Conservation (phyloP, 352 stramenopile genomes). For the Globisporangium recalcitrans region DNA sequence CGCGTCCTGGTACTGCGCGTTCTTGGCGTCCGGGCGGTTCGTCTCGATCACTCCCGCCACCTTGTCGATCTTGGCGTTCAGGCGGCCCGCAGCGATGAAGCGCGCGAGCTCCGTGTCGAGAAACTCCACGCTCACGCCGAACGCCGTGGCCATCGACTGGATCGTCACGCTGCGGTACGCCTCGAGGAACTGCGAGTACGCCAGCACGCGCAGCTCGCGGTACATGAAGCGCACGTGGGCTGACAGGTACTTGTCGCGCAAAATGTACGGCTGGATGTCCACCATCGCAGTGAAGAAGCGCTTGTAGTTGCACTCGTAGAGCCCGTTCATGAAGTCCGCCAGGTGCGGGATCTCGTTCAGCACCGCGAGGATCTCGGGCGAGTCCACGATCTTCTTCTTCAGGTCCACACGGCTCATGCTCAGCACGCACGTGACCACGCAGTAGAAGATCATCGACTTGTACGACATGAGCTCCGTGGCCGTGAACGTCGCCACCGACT, state of each 20-base stretch:
- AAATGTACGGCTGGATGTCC: constrained; percentile 72
- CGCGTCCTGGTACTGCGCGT: constrained; percentile 97
- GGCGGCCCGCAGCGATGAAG: constrained; percentile 95
- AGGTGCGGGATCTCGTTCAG: constrained; percentile 81
- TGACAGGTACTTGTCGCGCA: constrained; percentile 93
- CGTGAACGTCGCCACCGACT: constrained; percentile 98
- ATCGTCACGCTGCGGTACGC: constrained; percentile 97
- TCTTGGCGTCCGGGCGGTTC: constrained; percentile 97
- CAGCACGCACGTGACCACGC: constrained; percentile 94
- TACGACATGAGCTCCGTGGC: constrained; percentile 97
- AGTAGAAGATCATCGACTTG: constrained; percentile 97
- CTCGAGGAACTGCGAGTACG: constrained; percentile 98
- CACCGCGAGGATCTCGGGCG: constrained; percentile 92
- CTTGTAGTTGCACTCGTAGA: constrained; percentile 99
- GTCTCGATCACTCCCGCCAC: constrained; percentile 97
- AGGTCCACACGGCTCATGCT: constrained; percentile 91
- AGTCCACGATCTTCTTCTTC: constrained; percentile 98
- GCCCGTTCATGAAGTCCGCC: constrained; percentile 87
- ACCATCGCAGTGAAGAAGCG: constrained; percentile 94
- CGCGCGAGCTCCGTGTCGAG: constrained; percentile 95
- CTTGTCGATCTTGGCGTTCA: constrained; percentile 99
- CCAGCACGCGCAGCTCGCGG: constrained; percentile 95
- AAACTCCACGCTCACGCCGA: constrained; percentile 93
- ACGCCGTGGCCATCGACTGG: constrained; percentile 94
- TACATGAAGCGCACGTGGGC: constrained; percentile 92